phyloP scores from a whole-genome alignment of 371 early-diverging fungal genomes.

The Circinella minor region DNA sequence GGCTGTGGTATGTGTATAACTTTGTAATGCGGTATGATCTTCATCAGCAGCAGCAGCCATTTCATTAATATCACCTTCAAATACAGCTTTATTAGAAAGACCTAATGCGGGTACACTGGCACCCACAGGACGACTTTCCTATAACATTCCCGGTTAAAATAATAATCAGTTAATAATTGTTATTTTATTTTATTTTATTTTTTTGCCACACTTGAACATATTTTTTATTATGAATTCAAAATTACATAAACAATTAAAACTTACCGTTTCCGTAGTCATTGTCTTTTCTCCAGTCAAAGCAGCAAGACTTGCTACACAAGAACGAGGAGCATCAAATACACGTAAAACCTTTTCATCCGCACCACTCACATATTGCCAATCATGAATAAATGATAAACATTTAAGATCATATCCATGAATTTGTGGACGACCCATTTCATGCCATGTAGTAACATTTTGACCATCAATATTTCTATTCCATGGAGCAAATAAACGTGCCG shows the following conservation, averaged over 20 bases:
- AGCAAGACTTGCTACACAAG: slow-evolving; percentile 75
- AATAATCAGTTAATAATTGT: not conserved
- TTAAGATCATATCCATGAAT: slow-evolving; percentile 96
- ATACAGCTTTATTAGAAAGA: slow-evolving; percentile 94
- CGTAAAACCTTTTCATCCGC: slow-evolving; percentile 96
- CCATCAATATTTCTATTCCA: slow-evolving; percentile 58
- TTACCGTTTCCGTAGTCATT: slow-evolving; percentile 46
- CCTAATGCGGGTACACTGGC: slow-evolving; percentile 93
- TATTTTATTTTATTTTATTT: too few species aligned
- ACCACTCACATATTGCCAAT: slow-evolving; percentile 83
- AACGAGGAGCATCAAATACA: slow-evolving; percentile 87
- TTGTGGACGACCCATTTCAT: slow-evolving; percentile 95
- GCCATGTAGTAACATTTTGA: slow-evolving; percentile 68
- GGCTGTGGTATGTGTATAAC: slow-evolving; percentile 55
- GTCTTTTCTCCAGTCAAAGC: slow-evolving; percentile 51
- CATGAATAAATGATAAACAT: slow-evolving; percentile 79
- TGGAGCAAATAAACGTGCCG: slow-evolving; percentile 81
- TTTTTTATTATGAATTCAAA: too few species aligned
- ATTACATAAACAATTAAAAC: slow-evolving; percentile 1
- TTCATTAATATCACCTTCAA: slow-evolving; percentile 57
- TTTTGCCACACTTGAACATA: too few species aligned
- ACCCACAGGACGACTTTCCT: slow-evolving; percentile 70
- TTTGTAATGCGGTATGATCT: slow-evolving; percentile 52
- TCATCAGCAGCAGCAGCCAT: slow-evolving; percentile 47
- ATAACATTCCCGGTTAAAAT: not conserved